Base-by-base conservation (phyloP, 192 early-diverging fungal genomes). In the Podila clonocystis region DNA sequence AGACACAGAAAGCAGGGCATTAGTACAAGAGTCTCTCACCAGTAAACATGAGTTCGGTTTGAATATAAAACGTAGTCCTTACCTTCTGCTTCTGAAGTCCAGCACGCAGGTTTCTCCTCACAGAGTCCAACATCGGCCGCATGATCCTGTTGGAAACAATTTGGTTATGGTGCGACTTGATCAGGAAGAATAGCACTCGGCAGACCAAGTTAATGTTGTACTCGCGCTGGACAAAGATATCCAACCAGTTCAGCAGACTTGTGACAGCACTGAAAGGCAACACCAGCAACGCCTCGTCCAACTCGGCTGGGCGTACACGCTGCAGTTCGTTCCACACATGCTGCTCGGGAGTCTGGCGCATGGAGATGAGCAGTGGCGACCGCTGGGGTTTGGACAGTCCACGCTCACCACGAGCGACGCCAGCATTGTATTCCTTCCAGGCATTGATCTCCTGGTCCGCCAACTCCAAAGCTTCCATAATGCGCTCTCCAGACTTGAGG, bases 401-500 rank as follows among this genome's bases (percentile, higher is more conserved):
- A 36, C 67, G 70, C 58, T 73, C 71, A 29, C 77, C 77, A 13
- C 71, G 65, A 38, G 77, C 77, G 11, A 73, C 31, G 65, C 85
- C 89, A 33, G 85, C 82, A 50, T 91, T 88, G 70, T 91, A 93
- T 24, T 83, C 90, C 45, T 85, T 84, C 90, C 91, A 88, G 26
- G 89, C 91, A 59, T 84, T 70, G 36, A 88, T 89, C 70, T 98
- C 96, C 66, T 93, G 90, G 70, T 96, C 94, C 65, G 91, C 96
- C 34, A 98, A 83, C 49, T 97, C 94, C 58, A 99, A 85, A 9
- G 98, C 96, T 71, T 97, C 97, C 73, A 97, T 91, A 48, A 99
- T 92, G 36, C 91, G 87, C 78, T 99, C 98, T 72, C 96, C 97
- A 15, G 98, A 94, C 72, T 98, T 97, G 38, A 99, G 89, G n/a